Base-by-base conservation (phyloP, 1,139 yeast genomes). In the Fermentozyma sake region DNA sequence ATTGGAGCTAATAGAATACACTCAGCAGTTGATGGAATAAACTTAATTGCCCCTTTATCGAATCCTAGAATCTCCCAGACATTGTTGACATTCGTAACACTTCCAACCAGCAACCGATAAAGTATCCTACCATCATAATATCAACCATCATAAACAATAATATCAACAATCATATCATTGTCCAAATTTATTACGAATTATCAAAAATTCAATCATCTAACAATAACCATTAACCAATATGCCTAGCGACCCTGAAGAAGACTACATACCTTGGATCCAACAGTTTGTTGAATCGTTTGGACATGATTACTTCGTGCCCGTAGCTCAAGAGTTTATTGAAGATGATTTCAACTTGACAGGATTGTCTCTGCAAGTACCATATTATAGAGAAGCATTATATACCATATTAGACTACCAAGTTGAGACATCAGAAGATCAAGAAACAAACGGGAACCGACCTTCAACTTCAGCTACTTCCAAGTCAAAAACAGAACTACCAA, bases 341-440 rank as follows among this genome's bases (percentile, higher is more conserved):
- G 99, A 91, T 55, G 97, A 91, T 46, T 91, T 91, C 66, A 91
- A 91, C 50, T 68, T 91, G 44, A 89, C 97, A 1, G 97, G 97
- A 3, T 68, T 91, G 33, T 72, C 84, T 16, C 74, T 79, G 46
- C 77, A 83, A 39, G 96, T 91, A 4, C 95, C 97, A 6, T 84
- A 80, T 52, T 91, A 89, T 56, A 68, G 91, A 50, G 95, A 87
- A 52, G 96, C 97, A 4, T 61, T 91, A 39, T 96, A 89, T 55
- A 72, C 93, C 42, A 87, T 91, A 35, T 64, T 91, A 39, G 74
- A 68, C 45, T 68, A 67, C 42, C 97, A 89, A 51, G 76, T 86
- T 27, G 96, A 85, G 44, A 86, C 94, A 2, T 82, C 82, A 31
- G 72, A 67, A 32, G 71, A 64, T 33, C 53, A 48, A 24, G 41